phyloP scores from a whole-genome alignment of 768 basidiomycete species.

The Amanita muscaria region DNA sequence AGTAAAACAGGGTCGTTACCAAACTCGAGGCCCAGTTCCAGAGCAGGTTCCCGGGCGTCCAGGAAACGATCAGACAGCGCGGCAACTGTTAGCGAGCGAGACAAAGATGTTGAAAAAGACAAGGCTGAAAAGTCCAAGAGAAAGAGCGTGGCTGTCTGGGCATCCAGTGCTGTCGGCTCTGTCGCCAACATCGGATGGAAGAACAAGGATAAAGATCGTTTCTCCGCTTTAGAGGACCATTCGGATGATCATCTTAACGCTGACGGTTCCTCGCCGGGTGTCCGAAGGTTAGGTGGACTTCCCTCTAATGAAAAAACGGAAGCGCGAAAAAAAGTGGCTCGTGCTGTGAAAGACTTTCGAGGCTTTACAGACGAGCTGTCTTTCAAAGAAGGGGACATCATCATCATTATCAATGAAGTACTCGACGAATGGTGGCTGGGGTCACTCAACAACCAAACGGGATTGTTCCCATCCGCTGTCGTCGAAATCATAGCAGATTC shows the following conservation, averaged over 20 bases:
- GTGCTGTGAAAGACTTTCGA: slow-evolving; percentile 67
- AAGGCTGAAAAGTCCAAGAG: slow-evolving; percentile 30
- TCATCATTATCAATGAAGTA: slow-evolving; percentile 71
- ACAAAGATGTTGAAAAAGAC: slow-evolving; percentile 28
- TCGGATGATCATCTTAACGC: slow-evolving; percentile 23
- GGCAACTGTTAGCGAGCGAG: slow-evolving; percentile 28
- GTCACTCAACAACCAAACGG: slow-evolving; percentile 56
- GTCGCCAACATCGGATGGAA: slow-evolving; percentile 52
- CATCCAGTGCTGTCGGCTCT: slow-evolving; percentile 53
- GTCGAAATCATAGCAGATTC: slow-evolving; percentile 50
- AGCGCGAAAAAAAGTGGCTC: slow-evolving; percentile 46
- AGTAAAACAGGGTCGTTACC: slow-evolving; percentile 34
- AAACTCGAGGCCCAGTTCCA: slow-evolving; percentile 29
- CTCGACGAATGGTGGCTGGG: slow-evolving; percentile 92
- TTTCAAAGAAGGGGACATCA: slow-evolving; percentile 67
- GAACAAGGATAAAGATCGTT: slow-evolving; percentile 49
- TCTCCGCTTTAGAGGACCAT: slow-evolving; percentile 45
- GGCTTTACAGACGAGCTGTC: slow-evolving; percentile 73
- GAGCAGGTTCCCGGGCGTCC: slow-evolving; percentile 50
- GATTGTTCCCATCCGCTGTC: slow-evolving; percentile 77
- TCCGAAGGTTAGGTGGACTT: slow-evolving; percentile 17
- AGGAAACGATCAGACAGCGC: slow-evolving; percentile 58
- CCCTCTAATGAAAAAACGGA: slow-evolving; percentile 32
- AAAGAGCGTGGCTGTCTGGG: slow-evolving; percentile 55
- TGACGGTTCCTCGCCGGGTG: slow-evolving; percentile 17